These are phyloP conservation scores for Taiozyma sp. DNA, from an alignment of 1,139 yeast species.

Conservation along the genomic window DNA sequence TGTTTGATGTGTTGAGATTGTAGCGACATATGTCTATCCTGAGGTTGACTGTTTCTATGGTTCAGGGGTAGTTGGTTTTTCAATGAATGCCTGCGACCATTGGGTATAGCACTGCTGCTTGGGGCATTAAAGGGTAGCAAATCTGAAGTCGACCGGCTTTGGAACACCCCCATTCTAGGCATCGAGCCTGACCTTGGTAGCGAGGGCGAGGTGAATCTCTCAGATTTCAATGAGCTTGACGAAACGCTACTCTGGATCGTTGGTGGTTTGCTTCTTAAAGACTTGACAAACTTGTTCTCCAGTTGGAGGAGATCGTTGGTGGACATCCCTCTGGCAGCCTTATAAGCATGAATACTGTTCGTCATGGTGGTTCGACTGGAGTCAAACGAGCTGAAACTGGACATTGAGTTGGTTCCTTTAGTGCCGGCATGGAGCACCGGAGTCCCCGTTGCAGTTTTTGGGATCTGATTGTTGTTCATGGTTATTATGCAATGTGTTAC, in stretches of 20 bases:
- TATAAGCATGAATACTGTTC: background rate
- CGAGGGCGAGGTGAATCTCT: background rate
- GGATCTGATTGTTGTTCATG: background rate
- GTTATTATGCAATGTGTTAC: background rate
- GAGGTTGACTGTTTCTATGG: background rate
- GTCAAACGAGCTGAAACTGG: conserved; percentile 16
- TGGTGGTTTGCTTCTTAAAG: conserved; percentile 7
- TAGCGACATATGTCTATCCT: background rate
- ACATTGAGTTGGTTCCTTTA: conserved; percentile 12
- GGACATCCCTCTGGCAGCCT: conserved; percentile 18
- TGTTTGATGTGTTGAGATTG: conserved; percentile 1
- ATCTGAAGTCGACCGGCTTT: conserved; percentile 7
- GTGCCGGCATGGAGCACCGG: background rate
- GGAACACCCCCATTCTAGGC: conserved; percentile 11
- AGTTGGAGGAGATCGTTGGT: conserved; percentile 18
- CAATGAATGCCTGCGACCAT: conserved; percentile 2
- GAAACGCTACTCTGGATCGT: background rate
- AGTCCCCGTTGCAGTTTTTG: background rate
- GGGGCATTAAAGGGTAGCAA: background rate
- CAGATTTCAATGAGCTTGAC: background rate
- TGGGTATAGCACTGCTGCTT: background rate
- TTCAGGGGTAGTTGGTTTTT: background rate
- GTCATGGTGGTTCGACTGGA: conserved; percentile 5
- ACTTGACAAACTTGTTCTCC: conserved; percentile 15
- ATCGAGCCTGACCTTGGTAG: conserved; percentile 2